Evolutionary conservation across 139 green algal species (phyloP), one percentile per base, ranked within the genome.

Genomic region (Eudorina sp.): DNA sequence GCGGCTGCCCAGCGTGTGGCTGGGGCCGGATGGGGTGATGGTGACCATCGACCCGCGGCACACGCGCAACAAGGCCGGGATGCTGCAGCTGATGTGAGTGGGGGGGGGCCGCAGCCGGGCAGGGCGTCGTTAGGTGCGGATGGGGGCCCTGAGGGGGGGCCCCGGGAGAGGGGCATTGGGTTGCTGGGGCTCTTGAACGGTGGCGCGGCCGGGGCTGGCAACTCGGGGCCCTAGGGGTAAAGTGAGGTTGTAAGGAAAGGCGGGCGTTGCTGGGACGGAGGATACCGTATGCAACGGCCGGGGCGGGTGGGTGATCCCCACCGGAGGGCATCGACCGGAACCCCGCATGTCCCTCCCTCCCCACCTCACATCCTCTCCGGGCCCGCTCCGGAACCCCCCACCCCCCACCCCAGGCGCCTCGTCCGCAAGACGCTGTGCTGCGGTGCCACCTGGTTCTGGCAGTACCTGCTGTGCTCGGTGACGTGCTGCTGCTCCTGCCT

Each of bases 41-140:
- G 74, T 82, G 8, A 85, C 74, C n/a, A 34, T 85, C 34, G 70
- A 77, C 60, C 73, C 79, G 1, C 40, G 43, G n/a, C 62, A 84
- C 79, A 85, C 79, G n/a, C 88, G 70, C 8, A 53, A 83, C 53
- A 91, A 91, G 81, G 53, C 13, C 19, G 81, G 69, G 78, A n/a
- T 34, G 53, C 34, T 80, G 16, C 31, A 82, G 55, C 19, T 36
- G 68, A 85, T 80, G 88, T 84, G 82, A 43, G 88, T 58, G 8
- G 43, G 82, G 53, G 5, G 21, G 4, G 66, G 3, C 1, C 51
- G 51, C 51, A 58, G 13, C 51, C 16, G 13, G n/a, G n/a, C n/a
- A n/a, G n/a, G n/a, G n/a, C n/a, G n/a, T n/a, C n/a, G n/a, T n/a
- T n/a, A n/a, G n/a, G n/a, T n/a, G n/a, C n/a, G n/a, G n/a, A n/a